Percentiles rank a stretch among this genome's conserved stretches.
Conservation (phyloP, 441 rosid genomes). For the Oxalis stricta region DNA sequence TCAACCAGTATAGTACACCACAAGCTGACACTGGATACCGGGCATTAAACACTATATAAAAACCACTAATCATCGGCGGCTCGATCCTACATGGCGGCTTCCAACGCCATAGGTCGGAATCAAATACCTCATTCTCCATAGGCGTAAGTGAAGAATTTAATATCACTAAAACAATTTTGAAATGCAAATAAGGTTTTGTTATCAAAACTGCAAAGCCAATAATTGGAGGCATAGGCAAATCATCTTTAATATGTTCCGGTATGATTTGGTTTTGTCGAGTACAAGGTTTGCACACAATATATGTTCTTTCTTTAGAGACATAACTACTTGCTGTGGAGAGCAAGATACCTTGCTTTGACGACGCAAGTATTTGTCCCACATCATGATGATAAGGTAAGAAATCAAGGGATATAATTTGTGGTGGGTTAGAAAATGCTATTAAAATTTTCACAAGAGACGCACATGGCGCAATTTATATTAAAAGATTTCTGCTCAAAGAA, state of each 20-base stretch:
- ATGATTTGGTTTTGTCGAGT: constrained; percentile 8
- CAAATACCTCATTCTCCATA: constrained; percentile 2
- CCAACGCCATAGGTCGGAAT: constrained; percentile 5
- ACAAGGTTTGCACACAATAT: constrained; percentile 12
- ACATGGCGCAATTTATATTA: neutral
- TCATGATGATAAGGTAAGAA: constrained; percentile 3
- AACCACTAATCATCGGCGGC: neutral
- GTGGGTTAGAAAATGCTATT: neutral
- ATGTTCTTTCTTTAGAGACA: neutral
- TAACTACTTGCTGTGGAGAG: neutral
- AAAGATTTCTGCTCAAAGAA: neutral
- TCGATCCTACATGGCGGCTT: neutral
- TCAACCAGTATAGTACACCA: constrained; percentile 5
- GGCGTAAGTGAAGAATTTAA: too few relatives aligned
- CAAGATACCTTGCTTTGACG: neutral
- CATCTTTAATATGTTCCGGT: constrained; percentile 9
- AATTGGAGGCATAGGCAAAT: neutral
- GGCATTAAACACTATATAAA: neutral
- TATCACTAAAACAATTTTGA: neutral
- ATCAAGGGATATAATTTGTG: too few relatives aligned
- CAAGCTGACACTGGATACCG: neutral
- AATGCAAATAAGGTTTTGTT: constrained; percentile 5
- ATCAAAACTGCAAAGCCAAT: constrained; percentile 1
- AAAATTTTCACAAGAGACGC: too few relatives aligned
- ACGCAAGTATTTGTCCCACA: neutral